Percentiles rank a stretch among this genome's conserved stretches.
phyloP scores from a whole-genome alignment of 768 basidiomycete species.

The Mycena indigotica region DNA sequence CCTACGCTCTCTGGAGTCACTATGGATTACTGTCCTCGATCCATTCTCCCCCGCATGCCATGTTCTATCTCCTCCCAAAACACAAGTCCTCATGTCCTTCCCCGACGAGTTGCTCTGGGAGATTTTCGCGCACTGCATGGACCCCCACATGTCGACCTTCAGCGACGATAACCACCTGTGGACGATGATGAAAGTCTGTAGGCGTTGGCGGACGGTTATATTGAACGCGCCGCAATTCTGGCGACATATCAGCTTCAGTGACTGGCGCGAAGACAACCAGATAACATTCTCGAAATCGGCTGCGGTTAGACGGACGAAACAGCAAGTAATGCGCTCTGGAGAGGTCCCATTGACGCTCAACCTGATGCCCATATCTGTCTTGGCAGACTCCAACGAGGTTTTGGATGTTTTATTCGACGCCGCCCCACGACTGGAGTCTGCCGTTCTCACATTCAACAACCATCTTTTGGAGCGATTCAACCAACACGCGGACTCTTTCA shows the following conservation, averaged over 20 bases:
- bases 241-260: neutral
- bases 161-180: neutral
- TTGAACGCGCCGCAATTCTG: neutral
- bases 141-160: neutral
- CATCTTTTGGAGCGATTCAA: neutral
- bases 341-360: neutral
- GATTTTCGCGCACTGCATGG: neutral
- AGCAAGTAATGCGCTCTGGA: neutral
- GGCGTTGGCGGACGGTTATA: neutral
- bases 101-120: neutral
- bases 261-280: neutral
- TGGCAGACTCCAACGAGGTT: neutral
- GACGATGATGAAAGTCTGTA: neutral
- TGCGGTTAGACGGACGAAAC: neutral
- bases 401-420: neutral
- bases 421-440: neutral
- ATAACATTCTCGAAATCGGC: neutral
- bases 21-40: neutral
- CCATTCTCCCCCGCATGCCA: neutral
- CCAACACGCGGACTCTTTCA: neutral
- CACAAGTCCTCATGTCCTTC: neutral
- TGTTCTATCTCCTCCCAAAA: neutral
- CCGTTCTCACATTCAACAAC: neutral
- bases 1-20: neutral
- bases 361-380: neutral